Evolutionary conservation across 257 asterid genomes (phyloP).

Genomic region (Fraxinus anomala): DNA sequence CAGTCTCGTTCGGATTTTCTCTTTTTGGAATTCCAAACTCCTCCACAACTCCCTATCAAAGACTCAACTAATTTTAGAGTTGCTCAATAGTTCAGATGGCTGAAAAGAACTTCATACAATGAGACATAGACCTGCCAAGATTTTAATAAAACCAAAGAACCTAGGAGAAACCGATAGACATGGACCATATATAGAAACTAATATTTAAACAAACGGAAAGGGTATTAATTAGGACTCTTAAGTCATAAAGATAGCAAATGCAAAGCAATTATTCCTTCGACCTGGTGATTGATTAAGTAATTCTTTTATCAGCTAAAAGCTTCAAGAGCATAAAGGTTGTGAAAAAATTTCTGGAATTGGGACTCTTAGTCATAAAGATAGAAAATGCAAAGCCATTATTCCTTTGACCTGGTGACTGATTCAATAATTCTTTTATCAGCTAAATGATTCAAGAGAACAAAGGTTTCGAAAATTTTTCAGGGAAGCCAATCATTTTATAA

Average conservation of each 20-base stretch:
- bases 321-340: conserved; percentile 8
- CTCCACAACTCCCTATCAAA: conserved; percentile 80
- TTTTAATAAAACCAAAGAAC: no score
- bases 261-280: neutral
- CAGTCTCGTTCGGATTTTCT: conserved; percentile 56
- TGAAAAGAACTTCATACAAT: conserved; percentile 18
- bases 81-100: conserved; percentile 6
- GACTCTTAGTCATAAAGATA: neutral
- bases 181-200: neutral
- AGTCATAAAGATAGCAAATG: neutral
- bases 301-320: conserved; percentile 16
- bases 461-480: neutral
- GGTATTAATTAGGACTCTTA: neutral
- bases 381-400: neutral
- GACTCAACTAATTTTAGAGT: conserved; percentile 4
- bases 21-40: conserved; percentile 84
- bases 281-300: neutral
- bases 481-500: neutral
- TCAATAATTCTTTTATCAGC: conserved; percentile 3
- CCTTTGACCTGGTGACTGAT: neutral
- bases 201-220: neutral
- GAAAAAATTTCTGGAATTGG: neutral
- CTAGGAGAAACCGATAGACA: neutral
- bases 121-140: neutral
- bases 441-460: conserved; percentile 23